Evolutionary conservation across 129 eudicot species (phyloP), one percentile per base, ranked within the genome.

Genomic region (Silybum marianum): DNA sequence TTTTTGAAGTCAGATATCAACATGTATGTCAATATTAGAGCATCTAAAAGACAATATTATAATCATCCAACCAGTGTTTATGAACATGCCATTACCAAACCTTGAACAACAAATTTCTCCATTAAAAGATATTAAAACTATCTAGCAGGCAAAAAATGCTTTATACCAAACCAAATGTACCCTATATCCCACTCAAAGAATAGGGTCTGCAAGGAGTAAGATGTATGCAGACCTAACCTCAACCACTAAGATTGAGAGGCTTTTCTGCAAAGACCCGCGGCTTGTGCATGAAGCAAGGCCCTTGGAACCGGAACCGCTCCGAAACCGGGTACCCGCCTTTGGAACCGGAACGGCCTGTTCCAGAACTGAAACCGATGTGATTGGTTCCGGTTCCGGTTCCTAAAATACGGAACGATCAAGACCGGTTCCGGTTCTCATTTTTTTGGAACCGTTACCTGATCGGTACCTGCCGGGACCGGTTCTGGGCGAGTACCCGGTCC

Each of bases 1-100:
- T 30, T 71, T 75, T 40, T 16, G 3, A 63, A 72, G 74, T 80
- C 70, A 44, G 63, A 70, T 14, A 71, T 81, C 48, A 14, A 24
- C 24, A 36, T 21, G 63, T 58, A 54, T 24, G 39, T 18, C 21
- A 79, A 7, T 67, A 28, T 51, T 73, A 10, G 16, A 74, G 68
- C 40, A 48, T 7, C 48, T 6, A 73, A 73, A 54, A 65, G 10
- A 3, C 28, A 65, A 23, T 21, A 21, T 22, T 65, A 23, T 44
- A 28, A 51, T 21, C 32, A 63, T 65, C 23, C 51, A 73, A 42
- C 63, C 21, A 63, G 65, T 73, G 11, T 40, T 63, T 80, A 72
- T 72, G 36, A 22, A 16, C 19, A 34, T 58, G 69, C 69, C 26
- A 65, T 0, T 23, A 65, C 30, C 28, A 23, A 65, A 65, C 28